Evolutionary conservation across 352 stramenopile species (phyloP), one percentile per base, ranked within the genome.

Genomic region (Pythium sp.): DNA sequence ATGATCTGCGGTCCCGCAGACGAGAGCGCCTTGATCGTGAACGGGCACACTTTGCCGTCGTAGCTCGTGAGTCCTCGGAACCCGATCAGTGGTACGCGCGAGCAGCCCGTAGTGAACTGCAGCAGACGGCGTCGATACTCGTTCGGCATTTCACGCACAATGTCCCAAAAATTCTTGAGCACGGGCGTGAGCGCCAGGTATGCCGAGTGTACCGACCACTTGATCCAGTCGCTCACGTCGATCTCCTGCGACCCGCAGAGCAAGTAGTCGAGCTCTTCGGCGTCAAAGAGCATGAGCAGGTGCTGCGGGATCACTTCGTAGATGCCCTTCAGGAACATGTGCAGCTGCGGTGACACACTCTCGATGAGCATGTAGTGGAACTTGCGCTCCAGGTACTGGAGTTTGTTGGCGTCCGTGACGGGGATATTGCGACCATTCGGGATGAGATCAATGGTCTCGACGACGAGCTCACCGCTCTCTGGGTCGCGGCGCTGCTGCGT

Each of bases 331-430:
- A 99, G 70, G 62, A 99, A 96, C 15, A 89, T 77, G 58, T 83
- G 80, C 7, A 98, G 80, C 78, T 98, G 93, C 12, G 78, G 49
- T 22, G 96, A 87, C 5, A 99, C 92, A 43, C 93, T 91, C 54
- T 93, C 93, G 49, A 99, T 82, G 41, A 99, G 67, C 41, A 96
- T 79, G 74, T 98, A 98, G 71, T 98, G 94, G 14, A 99, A 82
- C 67, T 91, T 95, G 11, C 84, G 81, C 69, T 98, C 86, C 18
- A 99, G 68, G 67, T 96, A 99, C 73, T 98, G 83, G 6, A 84
- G 81, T 69, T 98, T 95, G 82, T 99, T 99, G 41, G 92, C 87
- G 61, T 98, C 96, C 0, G 90, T 98, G 5, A 99, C 94, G n/a
- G 87, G 71, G 14, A 99, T 74, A 26, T 79, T 56, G 9, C 66